Base-by-base conservation (phyloP, 352 stramenopile species). In the Plasmopara viticola region DNA sequence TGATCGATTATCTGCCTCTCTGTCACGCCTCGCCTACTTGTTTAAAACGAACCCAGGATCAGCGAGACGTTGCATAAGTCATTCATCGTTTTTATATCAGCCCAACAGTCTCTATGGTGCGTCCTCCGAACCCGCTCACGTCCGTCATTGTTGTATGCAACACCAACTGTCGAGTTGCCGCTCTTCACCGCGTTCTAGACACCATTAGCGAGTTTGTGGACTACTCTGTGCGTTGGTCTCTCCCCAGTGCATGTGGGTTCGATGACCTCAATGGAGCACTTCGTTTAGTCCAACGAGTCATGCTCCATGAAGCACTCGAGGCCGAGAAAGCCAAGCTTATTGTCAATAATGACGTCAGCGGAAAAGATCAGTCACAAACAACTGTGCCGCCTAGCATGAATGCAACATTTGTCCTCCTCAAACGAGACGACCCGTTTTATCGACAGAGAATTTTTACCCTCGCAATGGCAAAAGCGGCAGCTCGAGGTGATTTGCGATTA, bases 141-240 rank as follows among this genome's bases (percentile, higher is more conserved):
- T 64, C 60, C 9, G 55, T 56, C 17, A 44, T 34, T 12, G 34
- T 60, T 48, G 55, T 64, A 10, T 64, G 55, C 50, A 66, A 49
- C 18, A 28, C 49, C 13, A 51, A 59, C 25, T 53, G 34, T 56
- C 53, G 54, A 34, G 53, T 75, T 8, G 50, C 53, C 30, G 48
- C 62, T 9, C 50, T 75, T 33, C 46, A 49, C 10, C 59, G 66
- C 42, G 57, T 60, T 31, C 25, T 66, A 49, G 48, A 64, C 14
- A 58, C 50, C 10, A 62, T 75, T 20, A 75, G 66, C 44, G 62
- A 58, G 41, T 75, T 69, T 25, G 25, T 72, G 4, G 62, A 75
- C 42, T 44, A 56, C 31, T 74, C 56, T 5, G 45, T 50, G 13
- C 56, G 38, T 56, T 72, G 66, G 66, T 58, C 58, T 6, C 51